Evolutionary conservation across 768 basidiomycete species (phyloP).

Genomic region (Panaeolus cyanescens): DNA sequence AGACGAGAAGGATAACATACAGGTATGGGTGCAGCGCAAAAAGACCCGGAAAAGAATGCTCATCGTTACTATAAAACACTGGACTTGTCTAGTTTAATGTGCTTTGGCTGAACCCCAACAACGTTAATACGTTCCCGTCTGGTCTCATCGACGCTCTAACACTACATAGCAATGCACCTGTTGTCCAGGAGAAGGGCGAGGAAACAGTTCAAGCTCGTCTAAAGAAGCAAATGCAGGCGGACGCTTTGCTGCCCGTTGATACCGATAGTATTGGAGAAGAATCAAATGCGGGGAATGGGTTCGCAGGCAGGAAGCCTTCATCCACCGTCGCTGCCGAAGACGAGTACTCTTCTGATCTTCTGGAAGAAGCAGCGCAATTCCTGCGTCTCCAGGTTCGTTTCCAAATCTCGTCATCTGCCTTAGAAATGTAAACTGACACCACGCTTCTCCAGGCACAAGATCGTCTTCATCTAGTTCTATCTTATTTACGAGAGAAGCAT

Average conservation of each 20-base stretch:
- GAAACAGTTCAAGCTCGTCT: conserved; percentile 53
- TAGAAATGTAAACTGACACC: conserved; percentile 6
- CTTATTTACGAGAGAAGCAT: conserved; percentile 73
- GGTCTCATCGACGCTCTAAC: conserved; percentile 61
- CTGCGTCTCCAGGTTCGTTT: conserved; percentile 58
- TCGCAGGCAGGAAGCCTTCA: conserved; percentile 15
- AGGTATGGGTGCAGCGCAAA: conserved; percentile 42
- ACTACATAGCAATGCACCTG: conserved; percentile 32
- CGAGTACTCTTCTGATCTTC: conserved; percentile 50
- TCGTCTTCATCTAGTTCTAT: conserved; percentile 64
- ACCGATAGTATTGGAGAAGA: conserved; percentile 32
- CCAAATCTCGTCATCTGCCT: conserved; percentile 10
- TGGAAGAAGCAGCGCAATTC: conserved; percentile 71
- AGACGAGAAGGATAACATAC: conserved; percentile 72
- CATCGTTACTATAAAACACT: background rate
- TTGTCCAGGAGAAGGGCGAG: conserved; percentile 24
- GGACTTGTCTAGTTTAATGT: conserved; percentile 68
- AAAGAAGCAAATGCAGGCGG: conserved; percentile 72
- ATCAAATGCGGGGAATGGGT: conserved; percentile 14
- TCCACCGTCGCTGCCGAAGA: conserved; percentile 26
- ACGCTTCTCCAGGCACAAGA: conserved; percentile 58
- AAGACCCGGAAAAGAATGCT: background rate
- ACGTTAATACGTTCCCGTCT: conserved; percentile 64
- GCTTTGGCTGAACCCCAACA: conserved; percentile 73
- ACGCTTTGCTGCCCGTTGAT: conserved; percentile 61